Percentiles rank a stretch among this genome's conserved stretches.
Evolutionary conservation across 2,329 filamentous ascomycete species (phyloP).

Genomic region (Lachnellula subtilissima): DNA sequence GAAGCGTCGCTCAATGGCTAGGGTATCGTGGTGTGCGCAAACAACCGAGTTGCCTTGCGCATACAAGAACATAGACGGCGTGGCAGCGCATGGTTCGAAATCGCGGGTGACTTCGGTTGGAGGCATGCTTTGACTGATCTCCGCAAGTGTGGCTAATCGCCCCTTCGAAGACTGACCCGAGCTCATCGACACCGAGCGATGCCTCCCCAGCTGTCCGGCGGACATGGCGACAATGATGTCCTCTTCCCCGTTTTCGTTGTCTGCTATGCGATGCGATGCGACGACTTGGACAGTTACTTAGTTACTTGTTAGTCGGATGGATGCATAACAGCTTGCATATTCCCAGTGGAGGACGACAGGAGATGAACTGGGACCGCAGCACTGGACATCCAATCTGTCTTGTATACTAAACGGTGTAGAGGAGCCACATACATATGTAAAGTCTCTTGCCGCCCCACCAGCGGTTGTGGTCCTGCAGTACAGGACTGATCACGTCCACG

Average conservation of each 20-base stretch:
- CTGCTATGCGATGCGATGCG: slow-evolving; percentile 18
- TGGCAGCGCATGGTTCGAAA: slow-evolving; percentile 86
- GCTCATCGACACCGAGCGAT: slow-evolving; percentile 55
- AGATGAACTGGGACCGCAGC: slow-evolving; percentile 13
- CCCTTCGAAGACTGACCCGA: slow-evolving; percentile 47
- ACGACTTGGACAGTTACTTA: slow-evolving; percentile 14
- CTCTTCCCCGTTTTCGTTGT: slow-evolving; percentile 19
- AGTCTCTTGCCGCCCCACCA: slow-evolving; percentile 28
- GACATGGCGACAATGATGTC: slow-evolving; percentile 49
- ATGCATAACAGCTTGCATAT: slow-evolving; percentile 21
- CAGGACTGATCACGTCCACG: slow-evolving; percentile 33
- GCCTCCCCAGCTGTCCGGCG: slow-evolving; percentile 49
- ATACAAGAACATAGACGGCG: slow-evolving; percentile 85
- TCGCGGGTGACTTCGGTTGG: slow-evolving; percentile 46
- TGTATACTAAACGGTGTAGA: slow-evolving; percentile 14
- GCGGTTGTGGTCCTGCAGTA: slow-evolving; percentile 29
- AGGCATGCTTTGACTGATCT: slow-evolving; percentile 46
- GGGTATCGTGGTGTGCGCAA: slow-evolving; percentile 86
- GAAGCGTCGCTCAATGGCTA: slow-evolving; percentile 84
- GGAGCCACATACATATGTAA: slow-evolving; percentile 27
- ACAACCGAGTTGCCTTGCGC: slow-evolving; percentile 77
- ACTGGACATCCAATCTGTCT: slow-evolving; percentile 17
- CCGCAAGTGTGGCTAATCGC: slow-evolving; percentile 42
- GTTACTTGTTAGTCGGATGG: slow-evolving; percentile 24
- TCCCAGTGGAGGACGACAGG: slow-evolving; percentile 21